A percentile compares a stretch with the other conserved stretches of the same genome.
phyloP scores from a whole-genome alignment of 2,329 filamentous ascomycete genomes.

The Hypoxylon sp. region DNA sequence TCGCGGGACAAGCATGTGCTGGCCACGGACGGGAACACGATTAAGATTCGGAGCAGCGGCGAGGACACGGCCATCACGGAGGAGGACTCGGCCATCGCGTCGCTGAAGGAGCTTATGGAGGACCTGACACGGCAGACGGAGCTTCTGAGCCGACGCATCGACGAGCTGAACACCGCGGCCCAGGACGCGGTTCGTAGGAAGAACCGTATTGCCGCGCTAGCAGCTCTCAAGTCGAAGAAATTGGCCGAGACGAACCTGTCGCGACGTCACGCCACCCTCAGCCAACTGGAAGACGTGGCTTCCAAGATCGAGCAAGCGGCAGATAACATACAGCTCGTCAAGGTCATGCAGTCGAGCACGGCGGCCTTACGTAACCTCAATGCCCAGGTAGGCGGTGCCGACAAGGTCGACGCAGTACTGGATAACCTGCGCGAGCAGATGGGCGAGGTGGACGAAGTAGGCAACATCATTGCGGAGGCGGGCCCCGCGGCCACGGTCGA shows the following conservation, averaged over 20 bases:
- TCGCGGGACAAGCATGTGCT: slow-evolving; percentile 73
- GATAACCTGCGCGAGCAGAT: slow-evolving; percentile 84
- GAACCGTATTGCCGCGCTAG: slow-evolving; percentile 80
- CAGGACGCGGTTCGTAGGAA: slow-evolving; percentile 78
- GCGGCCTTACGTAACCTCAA: slow-evolving; percentile 80
- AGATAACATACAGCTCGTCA: slow-evolving; percentile 85
- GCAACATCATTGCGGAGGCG: slow-evolving; percentile 77
- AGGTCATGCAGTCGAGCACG: slow-evolving; percentile 83
- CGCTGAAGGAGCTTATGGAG: slow-evolving; percentile 81
- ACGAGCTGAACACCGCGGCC: slow-evolving; percentile 73
- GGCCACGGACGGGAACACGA: slow-evolving; percentile 72
- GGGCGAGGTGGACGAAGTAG: slow-evolving; percentile 84
- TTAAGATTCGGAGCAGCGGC: slow-evolving; percentile 75
- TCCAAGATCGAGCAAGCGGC: slow-evolving; percentile 86
- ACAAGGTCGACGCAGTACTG: slow-evolving; percentile 80
- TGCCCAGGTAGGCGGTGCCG: slow-evolving; percentile 79
- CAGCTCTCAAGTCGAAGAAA: slow-evolving; percentile 85
- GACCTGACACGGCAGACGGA: slow-evolving; percentile 80
- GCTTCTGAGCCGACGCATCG: slow-evolving; percentile 74
- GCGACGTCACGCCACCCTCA: slow-evolving; percentile 77
- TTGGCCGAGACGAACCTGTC: slow-evolving; percentile 79
- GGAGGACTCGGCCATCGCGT: slow-evolving; percentile 85
- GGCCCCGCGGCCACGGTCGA: slow-evolving; percentile 69
- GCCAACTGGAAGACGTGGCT: slow-evolving; percentile 86
- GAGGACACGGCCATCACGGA: slow-evolving; percentile 71